Percentiles rank a stretch among this genome's conserved stretches.
These are phyloP conservation scores for Albifimbria verrucaria DNA, from an alignment of 2,329 filamentous ascomycete genomes.

Conservation along the genomic window DNA sequence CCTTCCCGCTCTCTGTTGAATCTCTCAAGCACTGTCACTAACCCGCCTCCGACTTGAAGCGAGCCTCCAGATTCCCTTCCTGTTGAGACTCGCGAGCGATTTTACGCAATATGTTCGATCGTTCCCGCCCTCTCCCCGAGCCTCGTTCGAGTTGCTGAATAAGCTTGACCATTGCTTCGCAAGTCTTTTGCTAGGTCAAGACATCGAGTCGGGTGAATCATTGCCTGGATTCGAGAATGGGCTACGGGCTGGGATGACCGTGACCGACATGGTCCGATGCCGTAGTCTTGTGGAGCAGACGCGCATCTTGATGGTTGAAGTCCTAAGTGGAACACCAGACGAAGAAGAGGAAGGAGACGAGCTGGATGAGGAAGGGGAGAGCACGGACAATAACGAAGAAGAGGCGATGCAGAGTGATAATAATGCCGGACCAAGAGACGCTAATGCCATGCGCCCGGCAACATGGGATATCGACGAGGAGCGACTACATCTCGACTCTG, in stretches of 20 bases:
- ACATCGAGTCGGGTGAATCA: constrained; percentile 60
- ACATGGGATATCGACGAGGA: constrained; percentile 41
- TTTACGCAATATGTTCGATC: constrained; percentile 68
- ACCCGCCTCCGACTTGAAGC: constrained; percentile 42
- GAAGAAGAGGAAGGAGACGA: constrained; percentile 38
- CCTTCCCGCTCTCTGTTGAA: not conserved
- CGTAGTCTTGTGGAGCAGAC: constrained; percentile 78
- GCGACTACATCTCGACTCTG: constrained; percentile 65
- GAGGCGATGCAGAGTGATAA: constrained; percentile 24
- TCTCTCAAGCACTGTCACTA: not conserved
- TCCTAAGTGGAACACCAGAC: constrained; percentile 47
- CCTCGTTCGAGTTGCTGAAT: constrained; percentile 66
- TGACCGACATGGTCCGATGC: constrained; percentile 83
- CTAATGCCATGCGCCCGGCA: constrained; percentile 8
- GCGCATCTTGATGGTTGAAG: constrained; percentile 66
- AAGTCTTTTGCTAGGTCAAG: constrained; percentile 65
- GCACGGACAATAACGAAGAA: constrained; percentile 27
- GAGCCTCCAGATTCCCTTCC: constrained; percentile 76
- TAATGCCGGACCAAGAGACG: constrained; percentile 28
- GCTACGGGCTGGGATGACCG: constrained; percentile 63
- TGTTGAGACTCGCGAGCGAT: constrained; percentile 74
- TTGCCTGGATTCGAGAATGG: constrained; percentile 69
- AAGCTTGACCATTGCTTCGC: constrained; percentile 86
- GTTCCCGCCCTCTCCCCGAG: constrained; percentile 60
- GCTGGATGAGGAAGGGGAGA: constrained; percentile 35